Base-by-base conservation (phyloP, 1,139 yeast species). In the Scheffersomyces lignicola region DNA sequence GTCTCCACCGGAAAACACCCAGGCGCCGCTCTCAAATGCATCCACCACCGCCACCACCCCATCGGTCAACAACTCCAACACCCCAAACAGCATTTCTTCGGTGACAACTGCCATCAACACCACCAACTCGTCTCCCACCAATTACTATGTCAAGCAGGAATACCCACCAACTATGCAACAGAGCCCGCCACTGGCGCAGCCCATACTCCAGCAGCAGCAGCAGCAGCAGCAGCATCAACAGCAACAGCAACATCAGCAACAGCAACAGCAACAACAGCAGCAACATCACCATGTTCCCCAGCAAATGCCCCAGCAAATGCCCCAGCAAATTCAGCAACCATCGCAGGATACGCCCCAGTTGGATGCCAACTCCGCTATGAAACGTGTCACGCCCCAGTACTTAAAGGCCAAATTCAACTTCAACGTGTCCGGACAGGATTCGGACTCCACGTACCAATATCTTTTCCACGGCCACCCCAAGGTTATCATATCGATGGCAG, bases 401-500 rank as follows among this genome's bases (percentile, higher is more conserved):
- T 48, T 62, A 28, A 56, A 56, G 29, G 40, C 48, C 9, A 41
- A 34, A n/a, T 62, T 49, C 41, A 51, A 52, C 31, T 62, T 61
- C 45, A 59, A 56, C 34, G 43, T 56, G 3, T 45, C 56, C 8
- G 47, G 51, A 14, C 51, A 44, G 10, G 52, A 46, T 15, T 42
- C 47, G 31, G 51, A 43, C 12, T 42, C 49, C 14, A 44, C 43
- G 13, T 54, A 56, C 38, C 58, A 52, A 31, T 53, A 54, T 33
- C 42, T 60, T 12, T 48, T 43, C 43, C 60, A 54, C 37, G 56
- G 54, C 10, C 64, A 60, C 35, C 65, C 65, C 5, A 49, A 48
- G 37, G 60, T 57, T 6, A 45, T 60, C 12, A 52, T 58, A 8
- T 45, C 52, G 24, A 45, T 42, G 13, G 38, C 47, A n/a, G 45